Evolutionary conservation across 306 rosid genomes (phyloP), one percentile per base, ranked within the genome.

Genomic region (Cucurbita maxima): DNA sequence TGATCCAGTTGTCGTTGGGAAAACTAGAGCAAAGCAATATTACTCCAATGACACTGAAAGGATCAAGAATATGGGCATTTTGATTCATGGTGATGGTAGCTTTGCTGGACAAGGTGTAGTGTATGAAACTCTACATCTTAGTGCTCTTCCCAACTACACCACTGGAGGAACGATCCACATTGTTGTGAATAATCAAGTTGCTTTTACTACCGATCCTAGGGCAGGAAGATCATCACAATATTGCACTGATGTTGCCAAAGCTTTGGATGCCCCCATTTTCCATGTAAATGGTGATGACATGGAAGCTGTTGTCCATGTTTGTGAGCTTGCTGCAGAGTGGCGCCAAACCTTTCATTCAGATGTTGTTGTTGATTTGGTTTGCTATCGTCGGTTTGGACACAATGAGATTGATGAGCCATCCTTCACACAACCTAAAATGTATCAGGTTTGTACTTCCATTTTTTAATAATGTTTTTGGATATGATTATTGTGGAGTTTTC

Each of bases 291-390:
- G 86, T 62, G 97, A 94, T 81, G 97, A 94, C 71, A 84, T 94
- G 83, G 99, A 94, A 71, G 99, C 99, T 53, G 99, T 91, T 78
- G 99, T 89, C 79, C 97, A 90, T 79, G 97, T 87, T 45, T 91
- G 87, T 80, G 96, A 94, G 85, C 95, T 94, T 80, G 99, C 99
- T 19, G 97, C 97, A 19, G 99, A 91, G 89, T 94, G 99, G 99
- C 92, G 97, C 74, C 99, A 94, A 79, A 88, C 86, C 61, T 94
- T 94, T 87, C 99, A 94, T 86, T 89, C 97, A 8, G 99, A 94
- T 76, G 99, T 90, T 71, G 96, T 94, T 47, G 99, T 94, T 60
- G 99, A 94, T 82, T 78, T 94, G 37, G 99, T 94, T 59, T 94
- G 99, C 54, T 94, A 94, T 78, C 96, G 96, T 61, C 87, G 95